These are phyloP conservation scores for Suillus lakei DNA, from an alignment of 768 basidiomycete species.

Conservation along the genomic window DNA sequence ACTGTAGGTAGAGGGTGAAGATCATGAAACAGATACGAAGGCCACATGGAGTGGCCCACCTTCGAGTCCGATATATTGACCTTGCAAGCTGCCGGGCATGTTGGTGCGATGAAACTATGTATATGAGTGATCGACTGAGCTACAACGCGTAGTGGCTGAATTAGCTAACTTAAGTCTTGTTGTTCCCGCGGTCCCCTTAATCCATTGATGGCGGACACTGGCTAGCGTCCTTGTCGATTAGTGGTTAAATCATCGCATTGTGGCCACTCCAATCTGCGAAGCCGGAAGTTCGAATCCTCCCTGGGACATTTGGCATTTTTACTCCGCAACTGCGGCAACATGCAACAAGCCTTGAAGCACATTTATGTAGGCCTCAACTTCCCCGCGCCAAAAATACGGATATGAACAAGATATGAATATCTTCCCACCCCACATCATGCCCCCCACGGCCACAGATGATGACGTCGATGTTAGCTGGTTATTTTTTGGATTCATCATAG, in stretches of 20 bases:
- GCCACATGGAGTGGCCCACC: no score
- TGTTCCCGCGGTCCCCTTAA: background rate
- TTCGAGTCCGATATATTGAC: no score
- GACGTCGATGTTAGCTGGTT: background rate
- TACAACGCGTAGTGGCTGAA: no score
- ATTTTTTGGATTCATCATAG: background rate
- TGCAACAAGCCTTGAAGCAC: background rate
- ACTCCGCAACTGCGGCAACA: background rate
- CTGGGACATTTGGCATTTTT: slow-evolving; percentile 24
- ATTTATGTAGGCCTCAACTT: background rate
- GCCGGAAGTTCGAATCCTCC: slow-evolving; percentile 48
- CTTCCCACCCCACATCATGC: background rate
- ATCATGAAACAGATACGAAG: no score
- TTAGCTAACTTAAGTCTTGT: no score
- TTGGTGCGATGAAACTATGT: no score
- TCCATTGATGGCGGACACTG: background rate
- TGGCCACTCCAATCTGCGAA: slow-evolving; percentile 40
- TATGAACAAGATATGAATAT: background rate
- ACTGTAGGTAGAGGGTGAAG: no score
- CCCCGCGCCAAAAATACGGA: background rate
- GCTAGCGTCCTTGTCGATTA: slow-evolving; percentile 44
- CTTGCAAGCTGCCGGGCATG: no score
- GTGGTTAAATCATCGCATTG: slow-evolving; percentile 51
- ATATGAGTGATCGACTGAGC: no score
- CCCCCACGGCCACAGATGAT: background rate